Conservation (phyloP, 257 asterid genomes). For the Fraxinus cuspidata region DNA sequence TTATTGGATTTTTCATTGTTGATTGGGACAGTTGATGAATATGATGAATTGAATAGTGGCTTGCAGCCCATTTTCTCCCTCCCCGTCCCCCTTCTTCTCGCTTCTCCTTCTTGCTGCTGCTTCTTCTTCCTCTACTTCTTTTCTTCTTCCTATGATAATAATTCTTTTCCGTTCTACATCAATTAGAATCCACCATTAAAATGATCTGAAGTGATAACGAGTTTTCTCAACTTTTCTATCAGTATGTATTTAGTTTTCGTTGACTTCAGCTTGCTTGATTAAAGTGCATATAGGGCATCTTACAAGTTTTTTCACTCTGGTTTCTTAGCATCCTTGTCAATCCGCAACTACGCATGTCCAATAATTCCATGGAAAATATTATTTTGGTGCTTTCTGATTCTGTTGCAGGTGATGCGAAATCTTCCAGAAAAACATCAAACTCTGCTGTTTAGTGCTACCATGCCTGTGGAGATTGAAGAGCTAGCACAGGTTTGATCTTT, state of each 20-base stretch:
- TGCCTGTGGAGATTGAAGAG: constrained; percentile 92
- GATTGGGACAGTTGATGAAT: too few species aligned
- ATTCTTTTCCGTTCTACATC: too few species aligned
- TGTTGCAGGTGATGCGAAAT: constrained; percentile 74
- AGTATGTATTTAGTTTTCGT: not conserved
- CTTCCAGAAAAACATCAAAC: constrained; percentile 85
- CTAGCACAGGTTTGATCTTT: constrained; percentile 65
- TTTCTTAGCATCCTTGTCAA: not conserved
- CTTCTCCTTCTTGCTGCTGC: too few species aligned
- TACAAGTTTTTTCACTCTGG: not conserved
- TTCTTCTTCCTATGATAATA: too few species aligned
- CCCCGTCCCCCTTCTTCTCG: too few species aligned
- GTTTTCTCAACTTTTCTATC: not conserved
- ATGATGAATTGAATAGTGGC: too few species aligned
- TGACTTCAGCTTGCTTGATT: not conserved
- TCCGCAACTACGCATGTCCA: not conserved
- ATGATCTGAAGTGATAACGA: not conserved
- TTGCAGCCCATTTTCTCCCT: too few species aligned
- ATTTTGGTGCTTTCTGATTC: constrained; percentile 19
- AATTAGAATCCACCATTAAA: not conserved
- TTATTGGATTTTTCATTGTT: too few species aligned
- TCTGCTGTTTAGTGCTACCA: constrained; percentile 85
- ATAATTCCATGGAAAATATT: not conserved
- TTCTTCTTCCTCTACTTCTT: too few species aligned
- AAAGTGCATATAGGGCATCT: not conserved